Conservation (phyloP, 345 rosid species). For the Cardamine chenopodiifolia region DNA sequence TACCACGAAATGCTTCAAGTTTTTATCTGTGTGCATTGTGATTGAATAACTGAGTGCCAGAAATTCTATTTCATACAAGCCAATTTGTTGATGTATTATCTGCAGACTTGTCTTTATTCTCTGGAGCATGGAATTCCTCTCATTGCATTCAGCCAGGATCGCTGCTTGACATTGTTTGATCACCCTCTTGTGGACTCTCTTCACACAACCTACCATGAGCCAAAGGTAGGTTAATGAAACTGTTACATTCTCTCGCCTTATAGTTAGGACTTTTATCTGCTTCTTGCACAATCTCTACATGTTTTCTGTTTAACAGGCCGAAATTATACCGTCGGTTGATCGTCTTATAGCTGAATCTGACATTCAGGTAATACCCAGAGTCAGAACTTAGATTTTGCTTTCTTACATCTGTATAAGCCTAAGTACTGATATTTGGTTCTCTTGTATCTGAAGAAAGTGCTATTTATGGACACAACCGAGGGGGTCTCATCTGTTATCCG, state of each 20-base stretch:
- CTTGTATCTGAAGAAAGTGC: constrained; percentile 62
- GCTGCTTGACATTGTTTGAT: constrained; percentile 82
- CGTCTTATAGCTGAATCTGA: constrained; percentile 67
- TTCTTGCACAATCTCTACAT: constrained; percentile 14
- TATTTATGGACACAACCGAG: constrained; percentile 73
- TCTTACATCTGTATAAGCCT: not conserved
- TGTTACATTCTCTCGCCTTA: constrained; percentile 4
- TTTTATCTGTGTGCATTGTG: not conserved
- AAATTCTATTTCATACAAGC: not conserved
- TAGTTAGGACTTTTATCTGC: constrained; percentile 12
- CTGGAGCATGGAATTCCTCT: constrained; percentile 82
- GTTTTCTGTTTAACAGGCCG: constrained; percentile 62
- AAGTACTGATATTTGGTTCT: constrained; percentile 6
- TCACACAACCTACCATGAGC: constrained; percentile 76
- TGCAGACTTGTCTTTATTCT: constrained; percentile 79
- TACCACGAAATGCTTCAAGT: not conserved
- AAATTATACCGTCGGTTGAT: constrained; percentile 80
- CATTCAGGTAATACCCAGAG: constrained; percentile 66
- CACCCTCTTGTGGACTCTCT: constrained; percentile 80
- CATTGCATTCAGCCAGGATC: constrained; percentile 79
- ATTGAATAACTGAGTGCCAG: not conserved
- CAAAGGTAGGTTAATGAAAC: constrained; percentile 60
- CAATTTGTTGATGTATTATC: not conserved
- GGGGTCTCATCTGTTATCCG: constrained; percentile 64
- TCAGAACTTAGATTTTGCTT: constrained; percentile 12